Base-by-base conservation (phyloP, 2,329 filamentous ascomycete species). In the Leptographium galeiforme region DNA sequence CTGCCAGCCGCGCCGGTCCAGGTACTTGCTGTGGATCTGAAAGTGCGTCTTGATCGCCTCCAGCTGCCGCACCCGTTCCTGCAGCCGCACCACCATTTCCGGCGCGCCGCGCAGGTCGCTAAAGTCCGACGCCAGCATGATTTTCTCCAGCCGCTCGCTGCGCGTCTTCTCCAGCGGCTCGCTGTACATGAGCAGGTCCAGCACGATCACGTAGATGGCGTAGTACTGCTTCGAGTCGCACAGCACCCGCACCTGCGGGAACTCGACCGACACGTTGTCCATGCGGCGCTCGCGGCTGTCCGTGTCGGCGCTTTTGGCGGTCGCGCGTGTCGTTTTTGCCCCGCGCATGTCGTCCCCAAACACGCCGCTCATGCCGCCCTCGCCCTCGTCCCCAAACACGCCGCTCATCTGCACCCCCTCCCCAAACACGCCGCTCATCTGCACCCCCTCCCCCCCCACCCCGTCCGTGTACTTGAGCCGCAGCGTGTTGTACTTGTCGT, bases 191-290 rank as follows among this genome's bases (percentile, higher is more conserved):
- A 99, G 75, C 44, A 99, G 77, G 68, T 99, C 93, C 58, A 97
- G 75, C 4, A 96, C 91, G 61, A 99, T 98, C 68, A 98, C 89
- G 64, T 98, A 99, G 75, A 98, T 84, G 6, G 93, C 87, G 65
- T 95, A 98, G 70, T 98, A 99, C 68, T 98, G 91, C 41, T 85
- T 82, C 7, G 94, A 98, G 68, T 98, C 94, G 72, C 94, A 98
- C 47, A 96, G 82, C n/a, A 89, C 91, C 54, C 89, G 81, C 45
- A 95, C 84, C 59, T 94, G 87, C 13, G 93, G 93, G 63, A 99
- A 98, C 63, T 97, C 90, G 38, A 98, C 87, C 82, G 88, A 95
- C 14, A 99, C 79, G 64, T 95, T 91, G 67, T 98, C 93, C 71
- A 96, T 91, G n/a, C 89, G 75, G 84, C 65, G 43, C 6, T 16